Evolutionary conservation across 495 filamentous ascomycete species (phyloP), one percentile per base, ranked within the genome.

Genomic region (Lophiotrema nucula): DNA sequence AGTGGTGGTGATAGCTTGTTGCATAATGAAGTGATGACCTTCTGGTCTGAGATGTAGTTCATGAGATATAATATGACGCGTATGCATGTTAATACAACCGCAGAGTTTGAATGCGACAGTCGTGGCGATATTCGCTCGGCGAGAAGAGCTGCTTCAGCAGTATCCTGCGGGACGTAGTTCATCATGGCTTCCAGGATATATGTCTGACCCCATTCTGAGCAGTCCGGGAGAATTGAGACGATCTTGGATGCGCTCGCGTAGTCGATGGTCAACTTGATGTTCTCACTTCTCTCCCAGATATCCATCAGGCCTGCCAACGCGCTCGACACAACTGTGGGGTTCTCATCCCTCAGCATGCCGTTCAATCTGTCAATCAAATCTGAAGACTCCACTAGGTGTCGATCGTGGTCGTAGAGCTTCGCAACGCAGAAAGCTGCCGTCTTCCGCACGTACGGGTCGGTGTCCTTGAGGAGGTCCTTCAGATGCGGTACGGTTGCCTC

Each of bases 151-250:
- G 93, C 92, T 71, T 99, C 93, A 3, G 82, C 77, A 1, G 85
- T 82, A 64, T 97, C 92, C 73, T 95, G 92, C 10, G 93, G 93
- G 31, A 97, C 88, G 73, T 99, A 97, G 15, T 90, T 91, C 90
- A 97, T 99, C 57, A 99, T 80, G 8, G 93, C 90, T 74, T 99
- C 93, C 10, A 99, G 82, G 54, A 99, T 99, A 69, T 99, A 99
- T 37, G 91, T 95, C 76, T 99, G 93, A 42, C 95, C 92, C 93
- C 93, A 99, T 89, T 99, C 93, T 16, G 95, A 97, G 73, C 93
- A 97, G 67, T 97, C 95, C 15, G 95, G 84, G 43, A 99, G 64
- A 49, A 99, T 97, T 56, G 95, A 90, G 13, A 97, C 90, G 76
- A 99, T 88, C 75, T 97, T 99, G 41, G 91, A 96, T 13, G 93